Evolutionary conservation across 306 rosid genomes (phyloP).

Genomic region (Alnus rubra): DNA sequence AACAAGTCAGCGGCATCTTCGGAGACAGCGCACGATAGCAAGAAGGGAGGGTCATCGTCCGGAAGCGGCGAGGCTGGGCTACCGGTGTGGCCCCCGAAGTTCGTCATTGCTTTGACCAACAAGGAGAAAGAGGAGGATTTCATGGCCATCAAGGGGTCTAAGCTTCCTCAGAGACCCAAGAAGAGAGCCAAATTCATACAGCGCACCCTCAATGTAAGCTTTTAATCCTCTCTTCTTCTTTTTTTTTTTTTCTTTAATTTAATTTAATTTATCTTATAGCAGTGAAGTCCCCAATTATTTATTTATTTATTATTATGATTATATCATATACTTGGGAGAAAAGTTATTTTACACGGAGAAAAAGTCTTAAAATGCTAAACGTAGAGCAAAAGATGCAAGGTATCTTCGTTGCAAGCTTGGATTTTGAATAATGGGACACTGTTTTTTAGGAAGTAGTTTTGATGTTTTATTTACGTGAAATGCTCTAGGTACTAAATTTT

Average conservation of each 20-base stretch:
- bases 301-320: no score
- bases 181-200: slow-evolving; percentile 84
- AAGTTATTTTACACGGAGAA: not conserved
- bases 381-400: not conserved
- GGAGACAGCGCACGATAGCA: slow-evolving; percentile 93
- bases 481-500: no score
- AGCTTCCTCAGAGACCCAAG: slow-evolving; percentile 89
- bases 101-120: slow-evolving; percentile 83
- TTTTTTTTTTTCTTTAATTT: not conserved
- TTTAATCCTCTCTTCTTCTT: not conserved
- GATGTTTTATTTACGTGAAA: not conserved
- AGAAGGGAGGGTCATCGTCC: slow-evolving; percentile 86
- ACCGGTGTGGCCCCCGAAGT: slow-evolving; percentile 84
- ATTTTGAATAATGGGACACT: not conserved
- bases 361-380: not conserved
- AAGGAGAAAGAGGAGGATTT: slow-evolving; percentile 98
- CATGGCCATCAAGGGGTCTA: slow-evolving; percentile 83
- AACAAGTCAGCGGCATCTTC: slow-evolving; percentile 77
- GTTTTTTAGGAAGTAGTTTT: not conserved
- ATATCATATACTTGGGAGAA: not conserved
- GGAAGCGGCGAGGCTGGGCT: slow-evolving; percentile 77
- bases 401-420: not conserved
- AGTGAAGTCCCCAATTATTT: not conserved
- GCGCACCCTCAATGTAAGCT: slow-evolving; percentile 92
- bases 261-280: no score